phyloP scores from a whole-genome alignment of 2,329 filamentous ascomycete species.

The Clonostachys rhizophaga region DNA sequence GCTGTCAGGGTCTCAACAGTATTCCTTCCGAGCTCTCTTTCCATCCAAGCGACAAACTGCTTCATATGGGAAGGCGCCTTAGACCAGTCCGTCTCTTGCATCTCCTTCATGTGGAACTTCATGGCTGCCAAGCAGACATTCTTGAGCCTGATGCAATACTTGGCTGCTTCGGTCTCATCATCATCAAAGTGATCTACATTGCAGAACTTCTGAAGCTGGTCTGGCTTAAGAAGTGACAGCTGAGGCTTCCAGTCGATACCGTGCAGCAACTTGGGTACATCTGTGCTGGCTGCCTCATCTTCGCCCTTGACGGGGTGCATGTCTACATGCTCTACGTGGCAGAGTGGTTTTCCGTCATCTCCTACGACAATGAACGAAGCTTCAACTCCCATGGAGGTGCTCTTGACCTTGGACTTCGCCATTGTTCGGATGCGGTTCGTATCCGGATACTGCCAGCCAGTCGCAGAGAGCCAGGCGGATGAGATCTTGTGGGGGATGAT shows the following conservation, averaged over 20 bases:
- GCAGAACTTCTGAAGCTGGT: constrained; percentile 7
- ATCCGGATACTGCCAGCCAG: neutral
- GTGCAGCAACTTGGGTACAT: neutral
- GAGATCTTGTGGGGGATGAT: neutral
- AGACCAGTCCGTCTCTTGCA: too few species aligned
- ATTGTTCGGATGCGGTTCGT: neutral
- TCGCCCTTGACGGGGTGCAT: constrained; percentile 12
- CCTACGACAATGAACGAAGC: neutral
- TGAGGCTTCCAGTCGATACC: constrained; percentile 1
- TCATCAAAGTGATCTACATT: constrained; percentile 8
- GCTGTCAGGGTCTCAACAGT: neutral
- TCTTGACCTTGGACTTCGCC: constrained; percentile 3
- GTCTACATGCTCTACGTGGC: constrained; percentile 1
- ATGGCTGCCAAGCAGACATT: too few species aligned
- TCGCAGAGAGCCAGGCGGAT: neutral
- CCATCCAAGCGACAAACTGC: too few species aligned
- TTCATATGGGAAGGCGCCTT: too few species aligned
- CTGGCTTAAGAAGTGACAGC: neutral
- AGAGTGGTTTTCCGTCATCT: neutral
- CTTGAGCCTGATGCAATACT: too few species aligned
- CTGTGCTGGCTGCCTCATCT: neutral
- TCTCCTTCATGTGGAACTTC: too few species aligned
- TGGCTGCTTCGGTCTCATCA: constrained; percentile 9
- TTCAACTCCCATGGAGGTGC: neutral
- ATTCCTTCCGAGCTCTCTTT: too few species aligned